Percentiles rank a stretch among this genome's conserved stretches.
Evolutionary conservation across 2,329 filamentous ascomycete genomes (phyloP).

Genomic region (Bimuria novae-zelandiae): DNA sequence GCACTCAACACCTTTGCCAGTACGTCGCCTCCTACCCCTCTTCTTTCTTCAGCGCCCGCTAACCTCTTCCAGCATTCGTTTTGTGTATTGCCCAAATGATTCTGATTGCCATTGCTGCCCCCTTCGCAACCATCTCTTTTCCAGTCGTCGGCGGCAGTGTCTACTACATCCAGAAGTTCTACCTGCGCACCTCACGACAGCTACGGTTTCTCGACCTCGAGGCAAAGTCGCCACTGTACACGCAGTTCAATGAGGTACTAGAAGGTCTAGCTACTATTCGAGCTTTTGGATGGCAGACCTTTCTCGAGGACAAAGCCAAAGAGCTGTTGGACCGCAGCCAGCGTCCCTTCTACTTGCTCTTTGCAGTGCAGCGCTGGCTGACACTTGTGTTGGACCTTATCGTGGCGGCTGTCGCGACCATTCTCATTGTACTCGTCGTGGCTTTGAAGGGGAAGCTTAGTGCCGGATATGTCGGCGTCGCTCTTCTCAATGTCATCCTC

Average conservation of each 20-base stretch:
- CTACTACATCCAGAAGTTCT: conserved; percentile 52
- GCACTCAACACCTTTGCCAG: conserved; percentile 42
- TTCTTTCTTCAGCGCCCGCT: too few species aligned
- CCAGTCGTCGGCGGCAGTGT: conserved; percentile 46
- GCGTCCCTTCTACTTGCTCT: conserved; percentile 52
- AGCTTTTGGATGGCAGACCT: conserved; percentile 55
- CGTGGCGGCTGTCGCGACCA: conserved; percentile 46
- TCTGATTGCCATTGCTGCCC: conserved; percentile 47
- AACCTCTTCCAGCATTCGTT: conserved; percentile 42
- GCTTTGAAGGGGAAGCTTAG: conserved; percentile 47
- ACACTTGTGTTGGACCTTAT: conserved; percentile 48
- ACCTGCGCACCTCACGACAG: conserved; percentile 54
- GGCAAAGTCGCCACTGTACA: conserved; percentile 55
- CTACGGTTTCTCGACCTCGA: conserved; percentile 60
- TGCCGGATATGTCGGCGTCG: conserved; percentile 58
- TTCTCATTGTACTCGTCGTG: conserved; percentile 43
- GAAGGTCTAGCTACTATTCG: conserved; percentile 56
- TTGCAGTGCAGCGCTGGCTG: conserved; percentile 53
- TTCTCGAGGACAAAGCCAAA: conserved; percentile 46
- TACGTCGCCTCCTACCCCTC: too few species aligned
- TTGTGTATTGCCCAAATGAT: conserved; percentile 40
- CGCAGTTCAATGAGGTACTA: conserved; percentile 58
- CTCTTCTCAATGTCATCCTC: conserved; percentile 58
- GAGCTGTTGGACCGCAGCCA: conserved; percentile 48
- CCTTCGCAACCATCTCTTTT: conserved; percentile 47